Evolutionary conservation across 441 rosid genomes (phyloP), one percentile per base, ranked within the genome.

Genomic region (Breynia disticha): DNA sequence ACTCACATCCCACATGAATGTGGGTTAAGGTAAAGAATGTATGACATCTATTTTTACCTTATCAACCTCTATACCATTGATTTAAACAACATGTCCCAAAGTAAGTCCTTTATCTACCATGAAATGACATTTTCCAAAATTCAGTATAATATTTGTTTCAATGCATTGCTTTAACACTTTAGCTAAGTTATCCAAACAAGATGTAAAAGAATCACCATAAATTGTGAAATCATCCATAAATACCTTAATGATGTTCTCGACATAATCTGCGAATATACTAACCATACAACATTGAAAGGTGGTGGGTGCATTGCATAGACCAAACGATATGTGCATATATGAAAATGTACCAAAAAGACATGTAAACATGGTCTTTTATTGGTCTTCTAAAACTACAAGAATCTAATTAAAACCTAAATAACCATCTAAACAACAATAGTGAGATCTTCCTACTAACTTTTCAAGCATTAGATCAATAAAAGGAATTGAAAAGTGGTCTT

Each of bases 401-500:
- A 50, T 50, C 15, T 50, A 28, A 9, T 50, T 2, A 8, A 20
- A 24, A 13, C 54, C 35, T 11, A 9, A 50, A 50, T 50, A 50
- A 7, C 35, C 37, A 50, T 50, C 35, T 10, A 50, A 28, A 50
- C 16, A 50, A 50, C 12, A 50, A 38, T 11, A 50, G 19, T 50
- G 13, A 1, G 54, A 50, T 4, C 21, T 21, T 4, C 54, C 39
- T 3, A 38, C 35, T 0, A 50, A 24, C 37, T n/a, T 9, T 6
- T 50, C 54, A 12, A 19, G 7, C 54, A 50, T 50, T 14, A 20
- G 37, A 28, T 50, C 54, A 11, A 50, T 50, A 14, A 50, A 50
- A 19, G 54, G 35, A 13, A 50, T 8, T 9, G 54, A 15, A 19
- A 20, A 50, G 16, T 19, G 35, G 35, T 11, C 0, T 28, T 50